Base-by-base conservation (phyloP, 495 filamentous ascomycete species). In the Hypoxylon lienhwacheense region DNA sequence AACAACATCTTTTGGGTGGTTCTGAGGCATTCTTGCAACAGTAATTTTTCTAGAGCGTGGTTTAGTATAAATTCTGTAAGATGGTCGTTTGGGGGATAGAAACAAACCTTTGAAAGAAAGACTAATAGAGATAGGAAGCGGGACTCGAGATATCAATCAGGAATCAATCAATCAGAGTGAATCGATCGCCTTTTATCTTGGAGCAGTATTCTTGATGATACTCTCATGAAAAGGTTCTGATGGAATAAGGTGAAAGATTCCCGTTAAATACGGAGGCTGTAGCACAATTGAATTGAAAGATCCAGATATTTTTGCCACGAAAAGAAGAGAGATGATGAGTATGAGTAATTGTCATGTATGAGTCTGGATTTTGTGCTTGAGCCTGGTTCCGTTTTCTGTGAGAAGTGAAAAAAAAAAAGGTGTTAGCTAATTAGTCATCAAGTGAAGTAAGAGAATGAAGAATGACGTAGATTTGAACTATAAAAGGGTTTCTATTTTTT, bases 1-100 rank as follows among this genome's bases (percentile, higher is more conserved):
- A 0, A 41, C 35, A 37, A 67, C 40, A 21, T 63, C 55, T 12
- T 64, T n/a, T n/a, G n/a, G n/a, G n/a, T n/a, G n/a, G n/a, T n/a
- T 60, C 4, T 65, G 46, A 25, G 65, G 45, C 65, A 65, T 12
- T 59, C 21, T 34, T 4, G n/a, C 24, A 8, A 40, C 28, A 21
- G n/a, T n/a, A 7, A 24, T 22, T 29, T 45, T 25, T 21, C 26
- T 33, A 19, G 4, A 21, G 10, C 10, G 7, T 16, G 1, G 31
- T 20, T 16, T 5, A 16, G 11, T 11, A 15, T 15, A 21, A 7
- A 33, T 10, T 22, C 8, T 5, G 21, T 11, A 20, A 5, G 4
- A 16, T 33, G 29, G 17, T 17, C 20, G 10, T n/a, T 2, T 14
- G 16, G 28, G 11, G 12, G 4, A 31, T 20, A 20, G 5, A 32